Evolutionary conservation across 1,284 basidiomycete genomes (phyloP).

Genomic region (Boletus semigastroideus): DNA sequence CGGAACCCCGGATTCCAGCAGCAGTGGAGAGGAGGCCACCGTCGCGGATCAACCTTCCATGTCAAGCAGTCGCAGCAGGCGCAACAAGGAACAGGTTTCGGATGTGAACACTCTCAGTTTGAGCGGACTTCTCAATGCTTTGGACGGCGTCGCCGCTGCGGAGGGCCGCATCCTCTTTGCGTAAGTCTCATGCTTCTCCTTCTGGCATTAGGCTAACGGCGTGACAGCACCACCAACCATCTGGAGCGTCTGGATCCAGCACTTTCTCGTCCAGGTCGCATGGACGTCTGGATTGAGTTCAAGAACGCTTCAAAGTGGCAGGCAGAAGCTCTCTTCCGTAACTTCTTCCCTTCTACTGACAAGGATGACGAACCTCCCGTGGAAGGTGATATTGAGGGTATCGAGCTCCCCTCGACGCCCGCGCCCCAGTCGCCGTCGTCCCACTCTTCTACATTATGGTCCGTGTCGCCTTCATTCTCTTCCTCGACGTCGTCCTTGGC

Average conservation of each 20-base stretch:
- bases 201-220: slow-evolving; percentile 1
- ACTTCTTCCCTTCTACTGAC: slow-evolving; percentile 80
- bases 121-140: slow-evolving; percentile 78
- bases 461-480: slow-evolving; percentile 37
- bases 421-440: slow-evolving; percentile 31
- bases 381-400: slow-evolving; percentile 50
- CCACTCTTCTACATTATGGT: slow-evolving; percentile 36
- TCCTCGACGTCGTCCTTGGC: slow-evolving; percentile 36
- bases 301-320: slow-evolving; percentile 81
- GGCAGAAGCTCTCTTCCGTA: slow-evolving; percentile 77
- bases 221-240: slow-evolving; percentile 72
- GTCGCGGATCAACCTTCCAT: slow-evolving; percentile 31
- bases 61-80: slow-evolving; percentile 40
- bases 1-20: slow-evolving; percentile 42
- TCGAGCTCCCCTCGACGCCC: slow-evolving; percentile 46
- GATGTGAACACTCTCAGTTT: slow-evolving; percentile 78
- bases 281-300: slow-evolving; percentile 90
- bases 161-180: slow-evolving; percentile 84
- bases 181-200: slow-evolving; percentile 41
- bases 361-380: slow-evolving; percentile 39
- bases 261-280: slow-evolving; percentile 80
- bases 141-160: slow-evolving; percentile 84
- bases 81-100: slow-evolving; percentile 60
- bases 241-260: slow-evolving; percentile 82
- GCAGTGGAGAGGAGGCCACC: slow-evolving; percentile 37